Percentiles rank a stretch among this genome's conserved stretches.
phyloP scores from a whole-genome alignment of 345 rosid genomes.

The Citrus reticulata region DNA sequence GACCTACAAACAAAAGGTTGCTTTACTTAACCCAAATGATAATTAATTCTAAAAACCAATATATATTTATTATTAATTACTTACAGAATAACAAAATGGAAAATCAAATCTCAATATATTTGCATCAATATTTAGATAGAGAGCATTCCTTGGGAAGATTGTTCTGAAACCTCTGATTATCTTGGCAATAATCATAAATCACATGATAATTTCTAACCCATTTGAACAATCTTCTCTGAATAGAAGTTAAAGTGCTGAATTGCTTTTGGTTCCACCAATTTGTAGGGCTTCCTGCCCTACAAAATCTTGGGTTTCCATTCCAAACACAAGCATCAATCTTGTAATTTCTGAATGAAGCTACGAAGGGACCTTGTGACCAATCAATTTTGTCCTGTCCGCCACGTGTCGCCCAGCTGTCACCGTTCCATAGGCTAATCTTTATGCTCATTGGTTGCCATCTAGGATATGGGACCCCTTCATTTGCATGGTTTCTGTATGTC shows the following conservation, averaged over 20 bases:
- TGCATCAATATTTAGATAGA: conserved; percentile 49
- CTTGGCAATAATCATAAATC: conserved; percentile 83
- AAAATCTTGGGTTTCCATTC: conserved; percentile 55
- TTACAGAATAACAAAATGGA: neutral
- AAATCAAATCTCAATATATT: neutral
- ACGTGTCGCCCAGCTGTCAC: conserved; percentile 84
- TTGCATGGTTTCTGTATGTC: conserved; percentile 67
- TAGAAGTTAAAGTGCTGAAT: conserved; percentile 42
- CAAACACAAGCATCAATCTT: conserved; percentile 70
- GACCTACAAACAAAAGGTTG: neutral
- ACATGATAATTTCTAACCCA: conserved; percentile 77
- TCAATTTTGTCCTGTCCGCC: conserved; percentile 74
- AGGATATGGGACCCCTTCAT: conserved; percentile 70
- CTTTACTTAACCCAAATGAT: neutral
- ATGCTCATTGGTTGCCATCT: conserved; percentile 73
- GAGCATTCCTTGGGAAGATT: conserved; percentile 74
- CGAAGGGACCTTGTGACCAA: conserved; percentile 77
- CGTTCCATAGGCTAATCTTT: conserved; percentile 71
- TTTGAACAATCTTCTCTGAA: conserved; percentile 67
- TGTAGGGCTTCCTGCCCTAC: conserved; percentile 42
- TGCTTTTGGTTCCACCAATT: conserved; percentile 75
- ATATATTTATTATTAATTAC: neutral
- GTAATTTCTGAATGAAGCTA: conserved; percentile 62
- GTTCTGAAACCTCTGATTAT: conserved; percentile 55
- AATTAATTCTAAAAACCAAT: neutral